phyloP scores from a whole-genome alignment of 2,329 filamentous ascomycete species.

The Herpotrichia juniperi region DNA sequence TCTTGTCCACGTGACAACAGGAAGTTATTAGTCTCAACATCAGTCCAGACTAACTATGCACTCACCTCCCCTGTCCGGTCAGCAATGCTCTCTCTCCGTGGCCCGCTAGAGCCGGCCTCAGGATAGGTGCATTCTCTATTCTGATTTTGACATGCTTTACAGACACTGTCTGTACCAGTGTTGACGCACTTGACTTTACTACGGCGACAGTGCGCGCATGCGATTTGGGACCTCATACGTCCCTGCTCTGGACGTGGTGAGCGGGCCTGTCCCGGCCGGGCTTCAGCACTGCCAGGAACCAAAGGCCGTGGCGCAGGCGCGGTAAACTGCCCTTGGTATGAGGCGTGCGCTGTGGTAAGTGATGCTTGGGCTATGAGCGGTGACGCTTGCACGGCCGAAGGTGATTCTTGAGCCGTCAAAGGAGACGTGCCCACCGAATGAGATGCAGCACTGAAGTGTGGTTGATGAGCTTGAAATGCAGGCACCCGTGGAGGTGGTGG shows the following conservation, averaged over 20 bases:
- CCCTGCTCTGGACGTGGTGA: conserved; percentile 26
- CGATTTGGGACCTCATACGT: conserved; percentile 77
- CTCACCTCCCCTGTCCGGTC: conserved; percentile 1
- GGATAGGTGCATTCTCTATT: conserved; percentile 77
- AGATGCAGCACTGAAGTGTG: conserved; percentile 19
- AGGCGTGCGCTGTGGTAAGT: not conserved
- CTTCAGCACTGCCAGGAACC: conserved; percentile 23
- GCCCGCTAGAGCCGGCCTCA: conserved; percentile 36
- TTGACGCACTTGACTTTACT: conserved; percentile 92
- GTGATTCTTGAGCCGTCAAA: conserved; percentile 19
- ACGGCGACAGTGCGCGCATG: conserved; percentile 75
- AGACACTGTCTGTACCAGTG: conserved; percentile 71
- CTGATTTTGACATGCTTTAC: conserved; percentile 74
- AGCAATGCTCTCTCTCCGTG: conserved; percentile 48
- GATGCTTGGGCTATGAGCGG: conserved; percentile 19
- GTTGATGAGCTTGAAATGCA: conserved; percentile 9
- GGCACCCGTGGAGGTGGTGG: conserved; percentile 18
- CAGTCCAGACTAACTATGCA: not conserved
- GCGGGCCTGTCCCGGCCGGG: conserved; percentile 3
- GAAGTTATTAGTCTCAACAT: too few species aligned
- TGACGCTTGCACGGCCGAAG: conserved; percentile 36
- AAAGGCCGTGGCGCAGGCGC: conserved; percentile 26
- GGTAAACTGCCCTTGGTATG: not conserved
- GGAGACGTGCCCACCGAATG: conserved; percentile 17
- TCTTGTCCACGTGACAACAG: not conserved